phyloP scores from a whole-genome alignment of 2,329 filamentous ascomycete species.

The Chrysoporthe puriensis region DNA sequence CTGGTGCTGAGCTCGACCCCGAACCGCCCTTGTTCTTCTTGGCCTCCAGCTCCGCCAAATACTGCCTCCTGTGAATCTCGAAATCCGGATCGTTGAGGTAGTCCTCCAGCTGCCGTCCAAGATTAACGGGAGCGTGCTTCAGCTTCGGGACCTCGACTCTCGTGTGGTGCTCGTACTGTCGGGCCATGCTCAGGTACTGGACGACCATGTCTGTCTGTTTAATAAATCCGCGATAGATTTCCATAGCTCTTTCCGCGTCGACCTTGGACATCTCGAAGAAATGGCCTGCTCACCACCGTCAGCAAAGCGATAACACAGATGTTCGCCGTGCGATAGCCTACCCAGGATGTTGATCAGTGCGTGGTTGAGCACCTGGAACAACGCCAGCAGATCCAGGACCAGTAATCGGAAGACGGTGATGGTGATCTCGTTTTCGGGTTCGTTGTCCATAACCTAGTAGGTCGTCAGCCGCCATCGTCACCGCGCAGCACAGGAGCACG shows the following conservation, averaged over 20 bases:
- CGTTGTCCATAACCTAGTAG: constrained; percentile 73
- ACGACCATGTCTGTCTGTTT: constrained; percentile 93
- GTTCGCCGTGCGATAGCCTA: constrained; percentile 46
- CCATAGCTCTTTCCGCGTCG: constrained; percentile 88
- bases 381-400: constrained; percentile 82
- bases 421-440: constrained; percentile 95
- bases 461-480: constrained; percentile 14
- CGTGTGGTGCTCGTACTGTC: constrained; percentile 90
- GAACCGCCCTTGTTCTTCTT: constrained; percentile 53
- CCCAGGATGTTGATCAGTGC: constrained; percentile 96
- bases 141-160: constrained; percentile 93
- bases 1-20: constrained; percentile 37
- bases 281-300: constrained; percentile 64
- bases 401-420: constrained; percentile 90
- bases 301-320: constrained; percentile 13
- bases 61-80: constrained; percentile 89
- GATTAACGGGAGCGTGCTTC: constrained; percentile 92
- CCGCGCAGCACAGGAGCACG: constrained; percentile 39
- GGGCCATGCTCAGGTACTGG: constrained; percentile 82
- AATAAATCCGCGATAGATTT: constrained; percentile 90
- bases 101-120: constrained; percentile 88
- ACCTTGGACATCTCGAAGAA: constrained; percentile 98
- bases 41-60: constrained; percentile 83
- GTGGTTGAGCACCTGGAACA: constrained; percentile 96
- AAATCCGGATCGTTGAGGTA: constrained; percentile 96